Base-by-base conservation (phyloP, 2,329 filamentous ascomycete genomes). In the Aspergillus sp. region DNA sequence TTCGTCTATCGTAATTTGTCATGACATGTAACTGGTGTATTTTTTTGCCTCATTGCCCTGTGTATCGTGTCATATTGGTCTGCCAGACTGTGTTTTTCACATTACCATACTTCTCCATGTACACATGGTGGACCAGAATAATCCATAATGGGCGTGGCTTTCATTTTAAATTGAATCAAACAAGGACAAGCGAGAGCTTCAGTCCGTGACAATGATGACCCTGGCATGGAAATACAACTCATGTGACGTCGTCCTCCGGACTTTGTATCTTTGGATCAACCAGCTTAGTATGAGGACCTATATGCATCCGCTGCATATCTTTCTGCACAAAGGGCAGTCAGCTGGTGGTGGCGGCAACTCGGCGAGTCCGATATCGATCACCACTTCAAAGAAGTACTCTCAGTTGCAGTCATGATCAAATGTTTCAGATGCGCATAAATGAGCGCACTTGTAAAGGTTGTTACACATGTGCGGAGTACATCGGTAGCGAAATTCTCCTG, bases 361-460 rank as follows among this genome's bases (percentile, higher is more conserved):
- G 59, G 59, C 32, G 55, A 54, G 55, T 4, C 55, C 58, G 58
- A 60, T 9, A 5, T 43, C 53, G 30, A 59, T 49, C 45, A 49
- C 5, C 45, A 28, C 15, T 28, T 13, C 21, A 9, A 13, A 49
- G 45, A 30, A 13, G 32, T 36, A 36, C 12, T 36, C 25, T 12
- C 25, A 23, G 45, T 28, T 30, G 23, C 45, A 30, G 12, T 17
- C 15, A 17, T 23, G 45, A n/a, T 13, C 45, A 30, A n/a, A n/a
- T 13, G 41, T 45, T 45, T 45, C 41, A 45, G 19, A 19, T 15
- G 19, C 41, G 41, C 41, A 45, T 45, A 6, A 21, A 45, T 45
- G 41, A 45, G 9, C 41, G 41, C 13, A 45, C 32, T 36, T 36
- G 32, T 19, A 2, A 12, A 45, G 23, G n/a, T 8, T 28, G 23